phyloP scores from a whole-genome alignment of 805 yeast species.

The Saturnispora diversa region DNA sequence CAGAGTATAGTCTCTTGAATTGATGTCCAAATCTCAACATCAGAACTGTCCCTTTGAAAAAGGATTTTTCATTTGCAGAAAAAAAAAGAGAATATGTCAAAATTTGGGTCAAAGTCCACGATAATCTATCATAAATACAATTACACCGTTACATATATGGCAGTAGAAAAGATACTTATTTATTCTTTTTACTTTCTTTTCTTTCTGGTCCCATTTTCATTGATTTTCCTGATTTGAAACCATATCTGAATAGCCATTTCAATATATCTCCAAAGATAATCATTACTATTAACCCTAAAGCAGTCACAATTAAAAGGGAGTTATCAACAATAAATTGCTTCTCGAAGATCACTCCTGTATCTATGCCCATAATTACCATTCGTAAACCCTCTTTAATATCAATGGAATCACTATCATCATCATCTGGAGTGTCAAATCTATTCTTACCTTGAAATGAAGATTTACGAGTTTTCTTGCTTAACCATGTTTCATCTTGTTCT shows the following conservation, averaged over 20 bases:
- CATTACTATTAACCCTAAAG: constrained; percentile 8
- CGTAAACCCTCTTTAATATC: background rate
- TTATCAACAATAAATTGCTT: constrained; percentile 42
- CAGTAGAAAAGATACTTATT: background rate
- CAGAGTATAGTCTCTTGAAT: background rate
- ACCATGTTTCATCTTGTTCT: constrained; percentile 27
- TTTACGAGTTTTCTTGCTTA: constrained; percentile 20
- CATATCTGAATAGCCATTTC: background rate
- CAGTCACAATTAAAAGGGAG: constrained; percentile 34
- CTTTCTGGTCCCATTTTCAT: background rate
- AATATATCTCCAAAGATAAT: constrained; percentile 14
- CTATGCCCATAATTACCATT: background rate
- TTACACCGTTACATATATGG: too few species aligned
- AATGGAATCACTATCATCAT: constrained; percentile 24
- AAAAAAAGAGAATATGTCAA: background rate
- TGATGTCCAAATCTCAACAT: constrained; percentile 2
- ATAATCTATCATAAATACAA: too few species aligned
- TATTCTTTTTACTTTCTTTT: background rate
- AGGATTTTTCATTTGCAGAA: too few species aligned
- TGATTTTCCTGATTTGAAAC: background rate
- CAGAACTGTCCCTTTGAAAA: too few species aligned
- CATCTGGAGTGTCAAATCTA: constrained; percentile 16
- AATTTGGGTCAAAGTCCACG: background rate
- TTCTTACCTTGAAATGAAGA: constrained; percentile 11
- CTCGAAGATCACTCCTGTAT: constrained; percentile 25